Evolutionary conservation across 2,329 filamentous ascomycete species (phyloP).

Genomic region (Aspergillus pseudotamarii): DNA sequence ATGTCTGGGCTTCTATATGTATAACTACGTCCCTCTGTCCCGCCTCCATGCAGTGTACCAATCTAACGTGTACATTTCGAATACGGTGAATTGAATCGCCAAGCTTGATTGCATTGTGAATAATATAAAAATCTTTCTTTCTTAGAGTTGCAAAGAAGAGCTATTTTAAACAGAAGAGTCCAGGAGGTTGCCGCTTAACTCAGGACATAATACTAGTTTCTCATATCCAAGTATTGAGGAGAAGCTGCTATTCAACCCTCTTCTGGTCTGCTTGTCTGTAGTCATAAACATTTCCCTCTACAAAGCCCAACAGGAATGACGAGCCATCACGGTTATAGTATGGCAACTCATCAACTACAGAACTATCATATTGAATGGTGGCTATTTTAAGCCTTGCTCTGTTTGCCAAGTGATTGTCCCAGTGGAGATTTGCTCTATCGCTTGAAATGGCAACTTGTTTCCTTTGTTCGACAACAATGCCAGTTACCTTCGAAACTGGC

Average conservation of each 20-base stretch:
- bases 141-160: neutral
- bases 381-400: neutral
- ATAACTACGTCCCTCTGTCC: neutral
- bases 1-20: neutral
- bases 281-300: too few species aligned
- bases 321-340: neutral
- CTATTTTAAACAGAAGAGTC: too few species aligned
- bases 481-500: too few species aligned
- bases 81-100: neutral
- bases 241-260: too few species aligned
- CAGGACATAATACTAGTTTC: too few species aligned
- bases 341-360: neutral
- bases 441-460: neutral
- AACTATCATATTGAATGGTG: neutral
- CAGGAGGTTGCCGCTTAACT: too few species aligned
- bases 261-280: too few species aligned
- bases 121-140: neutral
- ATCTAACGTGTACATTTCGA: neutral
- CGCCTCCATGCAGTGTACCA: neutral
- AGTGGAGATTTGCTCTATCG: neutral
- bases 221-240: too few species aligned
- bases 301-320: neutral
- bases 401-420: neutral
- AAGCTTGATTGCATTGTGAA: neutral
- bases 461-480: neutral